phyloP scores from a whole-genome alignment of 2,329 filamentous ascomycete species.

The Cladosporium sp. region DNA sequence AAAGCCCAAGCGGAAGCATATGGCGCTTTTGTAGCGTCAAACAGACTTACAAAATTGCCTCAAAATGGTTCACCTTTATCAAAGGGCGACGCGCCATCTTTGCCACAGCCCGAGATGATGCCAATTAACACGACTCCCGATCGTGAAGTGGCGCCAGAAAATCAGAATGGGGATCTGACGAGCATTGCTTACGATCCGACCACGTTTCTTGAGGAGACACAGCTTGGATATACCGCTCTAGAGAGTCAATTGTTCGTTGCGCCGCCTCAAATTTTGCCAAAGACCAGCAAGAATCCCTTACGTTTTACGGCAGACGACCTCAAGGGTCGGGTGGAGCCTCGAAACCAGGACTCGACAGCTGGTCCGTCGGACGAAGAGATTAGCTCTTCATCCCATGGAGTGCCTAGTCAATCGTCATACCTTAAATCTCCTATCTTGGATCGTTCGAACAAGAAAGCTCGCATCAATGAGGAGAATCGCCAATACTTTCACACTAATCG shows the following conservation, averaged over 20 bases:
- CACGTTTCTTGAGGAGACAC: slow-evolving; percentile 36
- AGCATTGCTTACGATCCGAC: not conserved
- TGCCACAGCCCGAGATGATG: not conserved
- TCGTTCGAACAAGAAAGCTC: slow-evolving; percentile 14
- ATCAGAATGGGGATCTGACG: not conserved
- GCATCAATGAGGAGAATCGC: not conserved
- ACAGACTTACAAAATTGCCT: not conserved
- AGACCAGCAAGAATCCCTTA: too few species aligned
- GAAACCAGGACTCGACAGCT: too few species aligned
- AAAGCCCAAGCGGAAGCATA: slow-evolving; percentile 39
- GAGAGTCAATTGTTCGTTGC: slow-evolving; percentile 39
- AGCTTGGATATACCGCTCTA: slow-evolving; percentile 37
- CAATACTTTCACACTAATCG: not conserved
- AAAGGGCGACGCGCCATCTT: not conserved
- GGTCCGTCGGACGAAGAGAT: not conserved
- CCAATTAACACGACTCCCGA: not conserved
- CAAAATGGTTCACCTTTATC: not conserved
- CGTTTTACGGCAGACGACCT: not conserved
- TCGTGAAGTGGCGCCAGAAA: not conserved
- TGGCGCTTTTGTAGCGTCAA: slow-evolving; percentile 26
- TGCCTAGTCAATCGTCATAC: slow-evolving; percentile 24
- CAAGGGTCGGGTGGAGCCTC: not conserved
- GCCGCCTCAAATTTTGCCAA: slow-evolving; percentile 10
- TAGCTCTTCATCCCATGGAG: not conserved
- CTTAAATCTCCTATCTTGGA: slow-evolving; percentile 17